Conservation (phyloP, 768 basidiomycete species). For the Grammothele lineata region DNA sequence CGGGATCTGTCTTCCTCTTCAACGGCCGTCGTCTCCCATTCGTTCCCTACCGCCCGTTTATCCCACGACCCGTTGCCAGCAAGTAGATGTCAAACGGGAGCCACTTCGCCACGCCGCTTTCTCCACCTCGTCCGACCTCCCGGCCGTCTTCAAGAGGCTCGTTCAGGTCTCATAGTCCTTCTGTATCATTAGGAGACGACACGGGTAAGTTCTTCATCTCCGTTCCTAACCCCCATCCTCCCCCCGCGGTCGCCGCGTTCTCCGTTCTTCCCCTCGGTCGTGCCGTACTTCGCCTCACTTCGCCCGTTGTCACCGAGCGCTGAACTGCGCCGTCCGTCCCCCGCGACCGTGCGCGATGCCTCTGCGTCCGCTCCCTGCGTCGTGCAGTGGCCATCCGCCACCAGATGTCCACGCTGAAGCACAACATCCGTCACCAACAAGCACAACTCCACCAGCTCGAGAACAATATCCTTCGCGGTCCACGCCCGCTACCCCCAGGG, state of each 20-base stretch:
- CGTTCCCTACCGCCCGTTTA: neutral
- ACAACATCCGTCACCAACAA: slow-evolving; percentile 80
- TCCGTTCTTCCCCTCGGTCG: neutral
- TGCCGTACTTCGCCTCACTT: neutral
- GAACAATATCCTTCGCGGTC: slow-evolving; percentile 60
- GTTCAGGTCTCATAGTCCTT: slow-evolving; percentile 49
- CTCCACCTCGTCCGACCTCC: slow-evolving; percentile 34
- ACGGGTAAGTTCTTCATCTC: slow-evolving; percentile 47
- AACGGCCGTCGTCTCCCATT: neutral
- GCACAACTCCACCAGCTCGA: slow-evolving; percentile 72
- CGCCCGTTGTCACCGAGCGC: too few relatives aligned
- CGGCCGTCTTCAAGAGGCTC: slow-evolving; percentile 49
- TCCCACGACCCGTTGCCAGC: neutral
- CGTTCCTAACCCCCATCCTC: neutral
- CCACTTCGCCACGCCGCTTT: slow-evolving; percentile 28
- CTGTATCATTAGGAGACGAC: slow-evolving; percentile 48
- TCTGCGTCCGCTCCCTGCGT: neutral
- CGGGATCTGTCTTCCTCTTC: neutral
- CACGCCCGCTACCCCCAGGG: slow-evolving; percentile 51
- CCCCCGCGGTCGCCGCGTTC: neutral
- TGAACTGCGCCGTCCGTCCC: slow-evolving; percentile 2
- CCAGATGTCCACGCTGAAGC: slow-evolving; percentile 78
- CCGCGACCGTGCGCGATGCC: slow-evolving; percentile 5
- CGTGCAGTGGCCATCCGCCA: slow-evolving; percentile 64
- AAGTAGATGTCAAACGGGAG: slow-evolving; percentile 13